A percentile compares a stretch with the other conserved stretches of the same genome.
These are phyloP conservation scores for Phoma sp. DNA, from an alignment of 2,329 filamentous ascomycete species.

Conservation along the genomic window DNA sequence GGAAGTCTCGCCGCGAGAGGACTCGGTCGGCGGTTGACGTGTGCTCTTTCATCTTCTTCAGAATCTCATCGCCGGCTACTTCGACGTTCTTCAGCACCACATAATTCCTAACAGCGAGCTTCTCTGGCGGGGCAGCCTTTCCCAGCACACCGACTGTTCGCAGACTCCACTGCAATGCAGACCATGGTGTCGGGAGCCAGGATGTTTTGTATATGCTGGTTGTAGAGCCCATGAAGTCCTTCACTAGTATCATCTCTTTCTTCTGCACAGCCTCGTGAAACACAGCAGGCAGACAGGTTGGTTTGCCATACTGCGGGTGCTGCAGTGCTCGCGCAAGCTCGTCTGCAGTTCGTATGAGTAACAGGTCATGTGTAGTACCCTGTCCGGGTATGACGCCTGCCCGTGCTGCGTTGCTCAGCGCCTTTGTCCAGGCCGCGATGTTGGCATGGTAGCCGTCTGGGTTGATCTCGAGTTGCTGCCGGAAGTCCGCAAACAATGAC, in stretches of 20 bases:
- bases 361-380: conserved; percentile 51
- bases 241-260: conserved; percentile 72
- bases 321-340: conserved; percentile 74
- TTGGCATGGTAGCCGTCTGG: conserved; percentile 87
- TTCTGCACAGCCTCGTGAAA: conserved; percentile 75
- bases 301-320: conserved; percentile 78
- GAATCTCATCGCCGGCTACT: conserved; percentile 54
- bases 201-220: conserved; percentile 75
- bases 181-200: conserved; percentile 73
- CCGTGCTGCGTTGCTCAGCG: conserved; percentile 70
- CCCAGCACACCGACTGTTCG: conserved; percentile 67
- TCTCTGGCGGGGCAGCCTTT: conserved; percentile 57
- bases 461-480: conserved; percentile 74
- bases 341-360: conserved; percentile 62
- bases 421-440: conserved; percentile 76
- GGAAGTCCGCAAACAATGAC: conserved; percentile 88
- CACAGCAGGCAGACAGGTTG: conserved; percentile 79
- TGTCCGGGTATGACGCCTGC: conserved; percentile 63
- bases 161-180: conserved; percentile 76
- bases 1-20: conserved; percentile 44
- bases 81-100: conserved; percentile 71
- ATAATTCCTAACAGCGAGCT: conserved; percentile 65
- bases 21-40: conserved; percentile 43
- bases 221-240: conserved; percentile 68
- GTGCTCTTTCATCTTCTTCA: conserved; percentile 46